Conservation (phyloP, 164 flowering plant species). For the Nymphaea thermarum region DNA sequence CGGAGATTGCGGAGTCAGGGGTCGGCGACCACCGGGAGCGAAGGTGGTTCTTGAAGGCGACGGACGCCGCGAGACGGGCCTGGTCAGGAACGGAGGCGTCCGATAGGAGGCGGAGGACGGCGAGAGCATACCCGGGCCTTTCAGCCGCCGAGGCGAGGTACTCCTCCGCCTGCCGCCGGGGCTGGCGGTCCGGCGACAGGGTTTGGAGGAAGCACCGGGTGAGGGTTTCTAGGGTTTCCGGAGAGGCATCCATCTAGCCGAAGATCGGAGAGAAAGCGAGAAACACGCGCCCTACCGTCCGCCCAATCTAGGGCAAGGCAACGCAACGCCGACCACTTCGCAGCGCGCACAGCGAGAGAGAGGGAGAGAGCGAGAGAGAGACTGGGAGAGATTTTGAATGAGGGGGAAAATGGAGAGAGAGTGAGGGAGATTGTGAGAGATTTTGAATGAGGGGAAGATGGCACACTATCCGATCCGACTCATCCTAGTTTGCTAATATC, state of each 20-base stretch:
- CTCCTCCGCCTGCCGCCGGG: conserved; percentile 76
- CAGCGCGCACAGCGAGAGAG: background rate
- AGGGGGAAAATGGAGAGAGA: too few relatives aligned
- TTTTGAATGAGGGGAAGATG: too few relatives aligned
- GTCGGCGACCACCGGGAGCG: conserved; percentile 46
- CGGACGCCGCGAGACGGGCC: conserved; percentile 84
- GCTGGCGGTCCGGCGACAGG: conserved; percentile 52
- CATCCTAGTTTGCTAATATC: too few relatives aligned
- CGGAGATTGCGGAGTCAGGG: conserved; percentile 1
- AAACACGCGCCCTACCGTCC: background rate
- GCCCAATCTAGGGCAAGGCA: too few relatives aligned
- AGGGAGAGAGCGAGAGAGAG: conserved; percentile 1
- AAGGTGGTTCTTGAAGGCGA: conserved; percentile 83
- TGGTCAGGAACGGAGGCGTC: conserved; percentile 53
- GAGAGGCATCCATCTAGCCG: conserved; percentile 29
- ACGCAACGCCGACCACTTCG: too few relatives aligned
- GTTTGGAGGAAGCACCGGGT: conserved; percentile 74
- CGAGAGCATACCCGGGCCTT: conserved; percentile 55
- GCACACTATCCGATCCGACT: too few relatives aligned
- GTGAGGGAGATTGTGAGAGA: too few relatives aligned
- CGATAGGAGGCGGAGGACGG: conserved; percentile 68
- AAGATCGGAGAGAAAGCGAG: background rate
- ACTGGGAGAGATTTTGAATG: background rate
- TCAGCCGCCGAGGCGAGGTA: conserved; percentile 58
- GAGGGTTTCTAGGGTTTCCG: conserved; percentile 51